Evolutionary conservation across 768 basidiomycete species (phyloP).

Genomic region (Mycena epipterygia): DNA sequence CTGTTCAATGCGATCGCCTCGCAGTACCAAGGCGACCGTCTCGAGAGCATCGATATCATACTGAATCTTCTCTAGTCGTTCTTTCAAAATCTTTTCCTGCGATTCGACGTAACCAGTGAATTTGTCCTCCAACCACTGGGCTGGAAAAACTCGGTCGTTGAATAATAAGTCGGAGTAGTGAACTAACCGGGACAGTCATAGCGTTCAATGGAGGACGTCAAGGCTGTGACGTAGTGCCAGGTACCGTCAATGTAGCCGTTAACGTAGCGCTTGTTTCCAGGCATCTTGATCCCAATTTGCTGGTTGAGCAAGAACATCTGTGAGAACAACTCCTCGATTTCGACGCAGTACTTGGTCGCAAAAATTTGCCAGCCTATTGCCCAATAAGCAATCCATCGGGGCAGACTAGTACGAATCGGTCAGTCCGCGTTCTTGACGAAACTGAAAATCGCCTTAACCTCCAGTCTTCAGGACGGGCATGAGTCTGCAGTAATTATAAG

Average conservation of each 20-base stretch:
- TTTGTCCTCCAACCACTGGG: not conserved
- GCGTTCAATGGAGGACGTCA: constrained; percentile 1
- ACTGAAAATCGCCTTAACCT: not conserved
- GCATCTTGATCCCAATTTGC: constrained; percentile 13
- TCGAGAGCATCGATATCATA: constrained; percentile 8
- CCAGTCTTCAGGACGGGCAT: constrained; percentile 19
- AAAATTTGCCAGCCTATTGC: constrained; percentile 24
- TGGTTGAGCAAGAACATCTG: constrained; percentile 14
- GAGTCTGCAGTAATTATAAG: too few relatives aligned
- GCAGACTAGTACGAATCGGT: not conserved
- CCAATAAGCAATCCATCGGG: constrained; percentile 26
- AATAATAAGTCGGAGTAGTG: too few relatives aligned
- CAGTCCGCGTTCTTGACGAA: not conserved
- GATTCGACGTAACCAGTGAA: not conserved
- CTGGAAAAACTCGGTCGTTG: too few relatives aligned
- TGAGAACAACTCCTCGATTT: constrained; percentile 20
- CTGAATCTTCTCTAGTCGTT: constrained; percentile 6
- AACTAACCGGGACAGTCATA: too few relatives aligned
- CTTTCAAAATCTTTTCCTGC: not conserved
- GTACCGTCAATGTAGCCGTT: constrained; percentile 14
- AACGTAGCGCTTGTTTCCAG: constrained; percentile 36
- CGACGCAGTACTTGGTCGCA: constrained; percentile 21
- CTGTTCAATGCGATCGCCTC: constrained; percentile 9
- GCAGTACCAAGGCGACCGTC: not conserved
- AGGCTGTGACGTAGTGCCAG: constrained; percentile 12